Percentiles rank a stretch among this genome's conserved stretches.
Evolutionary conservation across 148 eudicot species (phyloP).

Genomic region (Heliosperma pusillum): DNA sequence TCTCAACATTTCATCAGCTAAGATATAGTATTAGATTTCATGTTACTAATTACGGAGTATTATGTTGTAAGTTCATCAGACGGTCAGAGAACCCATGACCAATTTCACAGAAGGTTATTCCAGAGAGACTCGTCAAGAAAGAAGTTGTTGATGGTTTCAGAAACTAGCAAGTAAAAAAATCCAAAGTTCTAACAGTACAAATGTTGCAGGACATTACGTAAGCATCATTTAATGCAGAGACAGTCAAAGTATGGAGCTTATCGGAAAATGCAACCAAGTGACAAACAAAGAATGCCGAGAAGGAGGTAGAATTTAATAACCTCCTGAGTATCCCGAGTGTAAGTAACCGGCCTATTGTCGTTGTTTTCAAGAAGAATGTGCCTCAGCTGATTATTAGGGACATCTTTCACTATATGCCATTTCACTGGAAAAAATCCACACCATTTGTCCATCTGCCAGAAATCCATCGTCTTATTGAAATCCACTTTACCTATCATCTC

Average conservation of each 20-base stretch:
- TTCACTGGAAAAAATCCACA: constrained; percentile 85
- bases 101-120: too few relatives aligned
- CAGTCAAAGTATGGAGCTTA: neutral
- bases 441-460: constrained; percentile 99
- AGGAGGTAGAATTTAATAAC: constrained; percentile 26
- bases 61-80: too few relatives aligned
- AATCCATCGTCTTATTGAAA: constrained; percentile 73
- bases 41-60: too few relatives aligned
- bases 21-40: too few relatives aligned
- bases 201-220: too few relatives aligned
- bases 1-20: too few relatives aligned
- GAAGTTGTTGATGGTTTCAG: too few relatives aligned
- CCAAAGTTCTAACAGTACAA: too few relatives aligned
- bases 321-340: constrained; percentile 93
- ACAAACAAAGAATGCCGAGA: neutral
- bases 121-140: too few relatives aligned
- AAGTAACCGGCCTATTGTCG: constrained; percentile 75
- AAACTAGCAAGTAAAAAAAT: too few relatives aligned
- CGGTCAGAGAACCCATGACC: too few relatives aligned
- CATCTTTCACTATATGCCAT: constrained; percentile 90
- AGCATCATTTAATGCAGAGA: neutral
- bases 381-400: constrained; percentile 65
- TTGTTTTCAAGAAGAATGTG: constrained; percentile 88
- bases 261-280: neutral
- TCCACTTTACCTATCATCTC: constrained; percentile 88